Base-by-base conservation (phyloP, 2,329 filamentous ascomycete genomes). In the Coniochaeta sp. region DNA sequence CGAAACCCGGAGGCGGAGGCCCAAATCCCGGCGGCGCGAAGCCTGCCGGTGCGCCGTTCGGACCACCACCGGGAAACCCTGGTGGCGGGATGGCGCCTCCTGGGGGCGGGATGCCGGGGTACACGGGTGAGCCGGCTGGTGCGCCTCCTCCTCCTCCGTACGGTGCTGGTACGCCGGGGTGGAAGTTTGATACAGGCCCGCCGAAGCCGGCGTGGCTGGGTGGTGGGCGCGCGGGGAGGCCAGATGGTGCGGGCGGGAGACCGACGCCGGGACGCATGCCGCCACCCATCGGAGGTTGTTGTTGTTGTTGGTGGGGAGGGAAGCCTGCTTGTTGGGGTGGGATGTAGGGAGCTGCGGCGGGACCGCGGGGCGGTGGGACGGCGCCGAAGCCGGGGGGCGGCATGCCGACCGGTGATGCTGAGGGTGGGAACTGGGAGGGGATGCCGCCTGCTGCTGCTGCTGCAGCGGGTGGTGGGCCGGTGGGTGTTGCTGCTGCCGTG, bases 141-240 rank as follows among this genome's bases (percentile, higher is more conserved):
- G 71, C 55, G 4, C 5, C 4, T 13, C n/a, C 5, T 16, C 10
- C 33, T 4, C 33, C 16, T 3, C 33, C 22, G 24, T 7, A 46
- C 20, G 42, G 33, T 9, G 60, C 57, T 1, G 69, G 67, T 6
- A 70, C 68, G 32, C 70, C 71, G 0, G 56, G 56, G 55, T 76
- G 75, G 61, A 73, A 76, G 52, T 75, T 72, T 46, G 71, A 58
- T 18, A 60, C 73, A 5, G 73, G 72, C 53, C 75, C 76, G 46
- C 67, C 71, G 59, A 68, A 77, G 22, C 68, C 70, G 22, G 58
- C 67, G 28, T 75, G 74, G 49, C 70, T 70, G 46, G 73, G 73
- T 0, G 75, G 76, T 3, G 75, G 76, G 14, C 76, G 67, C 0
- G 75, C 73, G 0, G 77, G 76, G 3, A 80, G 65, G 1, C 76